A percentile compares a stretch with the other conserved stretches of the same genome.
These are phyloP conservation scores for Coniochaeta prunicola DNA, from an alignment of 2,329 filamentous ascomycete species.

Conservation along the genomic window DNA sequence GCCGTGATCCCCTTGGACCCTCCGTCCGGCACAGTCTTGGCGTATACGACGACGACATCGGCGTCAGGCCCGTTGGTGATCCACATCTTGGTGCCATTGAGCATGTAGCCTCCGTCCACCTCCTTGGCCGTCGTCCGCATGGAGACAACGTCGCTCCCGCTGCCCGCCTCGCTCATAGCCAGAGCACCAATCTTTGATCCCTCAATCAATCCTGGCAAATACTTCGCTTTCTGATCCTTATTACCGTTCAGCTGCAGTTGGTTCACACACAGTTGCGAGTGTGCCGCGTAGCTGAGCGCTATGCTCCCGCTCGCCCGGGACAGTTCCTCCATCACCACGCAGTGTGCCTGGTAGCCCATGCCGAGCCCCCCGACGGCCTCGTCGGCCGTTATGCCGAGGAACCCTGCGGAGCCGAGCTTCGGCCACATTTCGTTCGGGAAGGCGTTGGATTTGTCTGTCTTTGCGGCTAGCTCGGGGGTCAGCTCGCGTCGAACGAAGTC, in stretches of 20 bases:
- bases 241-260: constrained; percentile 88
- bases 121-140: constrained; percentile 83
- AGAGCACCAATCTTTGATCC: constrained; percentile 79
- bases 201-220: constrained; percentile 72
- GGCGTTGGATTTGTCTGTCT: constrained; percentile 77
- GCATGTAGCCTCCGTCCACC: constrained; percentile 75
- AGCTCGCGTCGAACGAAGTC: constrained; percentile 90
- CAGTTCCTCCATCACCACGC: constrained; percentile 90
- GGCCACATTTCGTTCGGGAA: constrained; percentile 91
- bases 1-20: constrained; percentile 90
- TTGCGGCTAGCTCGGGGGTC: constrained; percentile 69
- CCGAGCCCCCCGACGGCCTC: constrained; percentile 84
- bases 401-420: constrained; percentile 85
- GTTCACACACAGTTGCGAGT: constrained; percentile 94
- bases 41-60: constrained; percentile 91
- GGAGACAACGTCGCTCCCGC: constrained; percentile 88
- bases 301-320: constrained; percentile 79
- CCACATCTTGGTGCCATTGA: constrained; percentile 98
- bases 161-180: constrained; percentile 90
- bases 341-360: constrained; percentile 96
- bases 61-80: constrained; percentile 97
- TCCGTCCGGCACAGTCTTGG: constrained; percentile 77
- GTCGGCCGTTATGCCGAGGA: constrained; percentile 88
- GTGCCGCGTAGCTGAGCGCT: constrained; percentile 87
- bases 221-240: constrained; percentile 69